A percentile compares a stretch with the other conserved stretches of the same genome.
Conservation (phyloP, 78 protist genomes). For the Dictyostelium capitatum region DNA sequence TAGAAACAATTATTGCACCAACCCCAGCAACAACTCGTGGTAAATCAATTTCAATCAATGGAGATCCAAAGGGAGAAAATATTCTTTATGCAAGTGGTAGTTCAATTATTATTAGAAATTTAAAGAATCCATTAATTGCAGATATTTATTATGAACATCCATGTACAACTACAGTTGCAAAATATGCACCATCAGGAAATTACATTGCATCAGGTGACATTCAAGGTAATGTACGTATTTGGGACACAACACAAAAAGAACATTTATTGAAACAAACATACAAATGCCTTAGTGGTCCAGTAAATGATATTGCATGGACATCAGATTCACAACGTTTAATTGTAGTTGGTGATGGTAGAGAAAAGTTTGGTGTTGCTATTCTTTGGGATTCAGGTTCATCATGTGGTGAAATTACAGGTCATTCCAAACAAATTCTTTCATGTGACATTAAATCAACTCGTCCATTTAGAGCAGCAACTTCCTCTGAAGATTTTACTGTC, state of each 20-base stretch:
- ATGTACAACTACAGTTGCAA: constrained; percentile 89
- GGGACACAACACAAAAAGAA: constrained; percentile 94
- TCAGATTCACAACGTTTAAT: constrained; percentile 94
- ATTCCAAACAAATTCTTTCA: constrained; percentile 87
- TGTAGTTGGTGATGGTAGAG: constrained; percentile 97
- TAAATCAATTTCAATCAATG: constrained; percentile 69
- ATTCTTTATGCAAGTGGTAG: constrained; percentile 88
- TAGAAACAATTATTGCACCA: constrained; percentile 88
- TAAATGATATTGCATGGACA: constrained; percentile 95
- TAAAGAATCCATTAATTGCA: constrained; percentile 61
- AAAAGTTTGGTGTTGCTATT: constrained; percentile 84
- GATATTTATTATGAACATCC: constrained; percentile 94
- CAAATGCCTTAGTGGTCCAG: constrained; percentile 84
- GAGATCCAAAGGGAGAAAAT: constrained; percentile 92
- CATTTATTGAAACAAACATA: constrained; percentile 90
- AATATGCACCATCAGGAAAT: constrained; percentile 93
- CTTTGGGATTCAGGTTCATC: constrained; percentile 91
- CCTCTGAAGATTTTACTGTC: constrained; percentile 84
- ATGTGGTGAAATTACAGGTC: constrained; percentile 95
- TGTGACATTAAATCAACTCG: constrained; percentile 89
- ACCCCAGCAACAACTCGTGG: constrained; percentile 92
- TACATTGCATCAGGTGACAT: constrained; percentile 95
- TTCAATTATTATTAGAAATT: constrained; percentile 87
- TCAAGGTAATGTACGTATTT: constrained; percentile 92
- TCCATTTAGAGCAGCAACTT: constrained; percentile 95